Evolutionary conservation across 352 stramenopile genomes (phyloP).

Genomic region (Phytophthora kernoviae): DNA sequence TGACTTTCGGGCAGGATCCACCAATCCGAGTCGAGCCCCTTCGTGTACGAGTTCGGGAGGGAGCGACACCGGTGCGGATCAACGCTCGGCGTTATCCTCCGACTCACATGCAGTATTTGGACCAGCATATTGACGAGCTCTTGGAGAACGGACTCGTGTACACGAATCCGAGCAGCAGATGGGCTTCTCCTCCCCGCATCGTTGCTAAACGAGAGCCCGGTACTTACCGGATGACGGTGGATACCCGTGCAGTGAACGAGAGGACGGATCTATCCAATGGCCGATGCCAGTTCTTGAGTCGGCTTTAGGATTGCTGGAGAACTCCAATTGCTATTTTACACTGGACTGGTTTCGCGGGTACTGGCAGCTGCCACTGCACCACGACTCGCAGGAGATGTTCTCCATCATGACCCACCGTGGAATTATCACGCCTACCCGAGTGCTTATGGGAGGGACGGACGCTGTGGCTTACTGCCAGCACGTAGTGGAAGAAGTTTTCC

Average conservation of each 20-base stretch:
- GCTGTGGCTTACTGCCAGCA: constrained; percentile 3
- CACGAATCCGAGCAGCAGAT: not conserved
- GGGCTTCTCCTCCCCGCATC: constrained; percentile 5
- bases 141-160: not conserved
- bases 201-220: constrained; percentile 9
- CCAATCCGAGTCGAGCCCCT: not conserved
- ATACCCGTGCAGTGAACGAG: constrained; percentile 1
- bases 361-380: constrained; percentile 12
- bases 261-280: constrained; percentile 7
- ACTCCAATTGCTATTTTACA: not conserved
- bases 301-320: not conserved
- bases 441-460: constrained; percentile 21
- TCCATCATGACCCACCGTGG: constrained; percentile 5
- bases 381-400: constrained; percentile 9
- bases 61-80: constrained; percentile 1
- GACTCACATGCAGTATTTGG: not conserved
- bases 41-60: not conserved
- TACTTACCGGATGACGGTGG: constrained; percentile 1
- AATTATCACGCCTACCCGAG: constrained; percentile 13
- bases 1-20: constrained; percentile 3
- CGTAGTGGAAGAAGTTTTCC: constrained; percentile 8
- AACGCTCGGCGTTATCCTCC: constrained; percentile 9
- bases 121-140: constrained; percentile 3
- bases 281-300: constrained; percentile 4
- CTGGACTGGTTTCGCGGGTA: constrained; percentile 23